Conservation (phyloP, 176 grass and related monocot genomes). For the Bonia amplexicaulis region DNA sequence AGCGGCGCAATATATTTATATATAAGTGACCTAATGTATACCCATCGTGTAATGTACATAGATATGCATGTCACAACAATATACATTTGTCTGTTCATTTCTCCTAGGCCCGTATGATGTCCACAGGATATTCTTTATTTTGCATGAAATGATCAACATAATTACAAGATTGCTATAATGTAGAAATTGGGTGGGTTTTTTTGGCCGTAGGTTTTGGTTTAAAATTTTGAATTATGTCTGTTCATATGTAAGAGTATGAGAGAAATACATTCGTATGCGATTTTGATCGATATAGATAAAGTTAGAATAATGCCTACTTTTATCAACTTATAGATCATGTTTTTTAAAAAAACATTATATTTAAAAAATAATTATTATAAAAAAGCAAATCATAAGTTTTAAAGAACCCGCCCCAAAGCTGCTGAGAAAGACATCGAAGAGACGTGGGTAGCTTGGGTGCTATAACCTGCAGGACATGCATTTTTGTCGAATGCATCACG, state of each 20-base stretch:
- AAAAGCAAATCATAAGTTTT: no score
- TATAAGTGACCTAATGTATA: no score
- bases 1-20: no score
- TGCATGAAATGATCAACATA: not conserved
- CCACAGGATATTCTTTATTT: not conserved
- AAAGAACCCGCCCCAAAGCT: not conserved
- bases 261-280: no score
- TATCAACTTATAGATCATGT: no score
- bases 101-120: not conserved
- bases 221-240: no score
- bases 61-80: not conserved
- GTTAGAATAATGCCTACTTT: no score
- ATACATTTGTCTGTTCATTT: not conserved
- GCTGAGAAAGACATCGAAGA: not conserved
- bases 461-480: not conserved
- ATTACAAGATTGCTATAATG: not conserved
- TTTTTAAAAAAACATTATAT: no score
- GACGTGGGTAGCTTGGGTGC: not conserved
- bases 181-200: not conserved
- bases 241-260: no score
- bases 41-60: not conserved
- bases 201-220: no score
- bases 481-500: not conserved
- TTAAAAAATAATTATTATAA: not conserved
- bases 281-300: no score